Evolutionary conservation across 1,284 basidiomycete genomes (phyloP), one percentile per base, ranked within the genome.

Genomic region (Trichosporon sp.): DNA sequence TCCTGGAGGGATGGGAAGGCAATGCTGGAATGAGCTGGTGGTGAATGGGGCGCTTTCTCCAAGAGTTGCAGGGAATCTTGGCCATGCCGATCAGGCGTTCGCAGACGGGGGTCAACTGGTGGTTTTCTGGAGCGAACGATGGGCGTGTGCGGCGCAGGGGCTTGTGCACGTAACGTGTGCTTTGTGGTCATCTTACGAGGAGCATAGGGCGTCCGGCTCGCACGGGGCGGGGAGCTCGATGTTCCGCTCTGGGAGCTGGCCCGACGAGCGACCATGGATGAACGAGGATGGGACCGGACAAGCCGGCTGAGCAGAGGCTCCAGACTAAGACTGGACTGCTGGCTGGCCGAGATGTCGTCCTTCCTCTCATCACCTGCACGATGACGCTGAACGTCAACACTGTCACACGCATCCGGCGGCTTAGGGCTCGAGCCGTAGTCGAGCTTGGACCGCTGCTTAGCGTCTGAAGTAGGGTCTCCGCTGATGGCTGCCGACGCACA

Each of bases 71-170:
- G n/a, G 12, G 59, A 32, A 12, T 63, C 59, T 35, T 63, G 14
- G 59, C 10, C n/a, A 10, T 11, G 59, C 6, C 59, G 59, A 63
- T 35, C 59, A 37, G 31, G 31, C 59, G 16, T 16, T 37, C 31
- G 59, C 31, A 35, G 16, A 7, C 14, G 31, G 32, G 7, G 32
- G 19, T 32, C 4, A 2, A 35, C 32, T 35, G 32, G 54, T 31
- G 54, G 32, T 32, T 26, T 63, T 63, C 59, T 35, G 59, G 59
- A 16, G 31, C 59, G 59, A 63, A n/a, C 4, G 6, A 37, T 35
- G n/a, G 59, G 59, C 59, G 59, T 37, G 59, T 63, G 59, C 59
- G 59, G 59, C 59, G 59, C 59, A 63, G 14, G 59, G 59, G 59
- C 59, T 63, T 37, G 19, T 1, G 59, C n/a, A 16, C 21, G 59